Base-by-base conservation (phyloP, 805 yeast genomes). In the Danielia oregonensis region DNA sequence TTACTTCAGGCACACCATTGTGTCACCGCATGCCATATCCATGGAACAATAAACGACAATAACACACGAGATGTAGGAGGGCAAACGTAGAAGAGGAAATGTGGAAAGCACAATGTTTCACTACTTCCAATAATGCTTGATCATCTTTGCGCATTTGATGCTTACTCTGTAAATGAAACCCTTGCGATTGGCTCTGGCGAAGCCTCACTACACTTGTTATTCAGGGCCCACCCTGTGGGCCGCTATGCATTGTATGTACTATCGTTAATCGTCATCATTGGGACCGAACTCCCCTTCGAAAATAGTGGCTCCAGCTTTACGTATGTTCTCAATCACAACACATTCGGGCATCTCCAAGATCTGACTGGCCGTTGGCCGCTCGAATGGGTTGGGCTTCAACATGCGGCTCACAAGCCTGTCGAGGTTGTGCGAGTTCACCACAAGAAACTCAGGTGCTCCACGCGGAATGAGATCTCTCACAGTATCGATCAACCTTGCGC, bases 211-310 rank as follows among this genome's bases (percentile, higher is more conserved):
- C n/a, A n/a, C n/a, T 24, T 22, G n/a, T n/a, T 25, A 26, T 32
- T 15, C 22, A 6, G 22, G 17, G 6, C 28, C 28, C 28, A 26
- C 28, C 15, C 35, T 13, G 39, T 35, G 39, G 35, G 41, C 30
- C 22, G 22, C 22, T 9, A 19, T 19, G 22, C 22, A 19, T 9
- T 19, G 21, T 29, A 37, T 26, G 32, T 29, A 31, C 27, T 30
- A 17, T 26, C n/a, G 18, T 17, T 31, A 34, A 13, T 43, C 49
- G 23, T 55, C 55, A 19, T 46, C 48, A 24, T 42, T 42, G 7
- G 97, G 96, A 0, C 97, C 98, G 56, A 74, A 88, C 46, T 93
- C 97, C 13, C 97, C 97, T 63, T 91, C 98, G 51, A 82, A 93
- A 43, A 93, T 84, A 2, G 89, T 83, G 3, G 97, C 96, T 4